These are phyloP conservation scores for Aspergillus sp. DNA, from an alignment of 2,329 filamentous ascomycete genomes.

Conservation along the genomic window DNA sequence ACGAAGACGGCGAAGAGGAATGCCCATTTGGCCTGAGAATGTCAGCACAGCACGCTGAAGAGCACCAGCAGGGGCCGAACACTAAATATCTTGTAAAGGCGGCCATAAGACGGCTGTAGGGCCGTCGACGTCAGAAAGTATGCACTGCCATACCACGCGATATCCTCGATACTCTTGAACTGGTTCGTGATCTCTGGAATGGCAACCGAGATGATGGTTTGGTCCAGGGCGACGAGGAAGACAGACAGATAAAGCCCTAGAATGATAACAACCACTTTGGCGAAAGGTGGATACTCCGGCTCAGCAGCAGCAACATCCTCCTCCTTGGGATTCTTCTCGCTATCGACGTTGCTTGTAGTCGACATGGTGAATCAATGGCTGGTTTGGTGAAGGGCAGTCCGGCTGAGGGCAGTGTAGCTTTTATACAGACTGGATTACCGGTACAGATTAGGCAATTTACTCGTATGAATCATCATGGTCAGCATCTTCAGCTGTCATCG, in stretches of 20 bases:
- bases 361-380: neutral
- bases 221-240: constrained; percentile 27
- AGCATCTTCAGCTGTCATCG: no score
- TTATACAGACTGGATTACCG: neutral
- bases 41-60: neutral
- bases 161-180: constrained; percentile 25
- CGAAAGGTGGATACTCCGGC: constrained; percentile 18
- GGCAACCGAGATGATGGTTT: constrained; percentile 34
- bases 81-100: constrained; percentile 9
- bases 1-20: constrained; percentile 24
- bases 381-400: neutral
- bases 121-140: constrained; percentile 13
- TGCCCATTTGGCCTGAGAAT: constrained; percentile 16
- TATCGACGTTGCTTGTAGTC: neutral
- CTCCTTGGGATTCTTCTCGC: constrained; percentile 4
- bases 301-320: neutral
- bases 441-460: no score
- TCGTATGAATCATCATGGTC: no score
- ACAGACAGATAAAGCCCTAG: constrained; percentile 25
- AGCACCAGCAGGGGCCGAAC: neutral
- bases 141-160: constrained; percentile 14
- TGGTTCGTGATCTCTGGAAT: constrained; percentile 37
- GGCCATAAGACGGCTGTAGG: constrained; percentile 3
- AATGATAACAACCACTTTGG: constrained; percentile 22
- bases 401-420: neutral